Evolutionary conservation across 208 protist species (phyloP).

Genomic region (Acanthamoeba royreba): DNA sequence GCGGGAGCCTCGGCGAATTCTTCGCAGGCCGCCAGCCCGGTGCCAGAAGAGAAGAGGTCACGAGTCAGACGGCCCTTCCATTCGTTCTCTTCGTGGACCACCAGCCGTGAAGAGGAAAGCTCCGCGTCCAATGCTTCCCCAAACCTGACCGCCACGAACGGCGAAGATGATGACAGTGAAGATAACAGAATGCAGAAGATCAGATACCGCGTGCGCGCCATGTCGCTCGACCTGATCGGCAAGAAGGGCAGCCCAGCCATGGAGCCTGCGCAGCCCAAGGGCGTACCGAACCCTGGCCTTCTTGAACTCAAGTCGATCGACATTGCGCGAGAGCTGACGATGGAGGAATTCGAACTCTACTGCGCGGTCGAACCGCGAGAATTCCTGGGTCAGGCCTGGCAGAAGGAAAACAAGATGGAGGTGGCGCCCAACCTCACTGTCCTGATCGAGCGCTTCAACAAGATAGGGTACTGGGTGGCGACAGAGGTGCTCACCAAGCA

Average conservation of each 20-base stretch:
- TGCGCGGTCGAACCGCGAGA: background rate
- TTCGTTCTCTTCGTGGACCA: background rate
- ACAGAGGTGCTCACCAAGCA: background rate
- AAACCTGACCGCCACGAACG: background rate
- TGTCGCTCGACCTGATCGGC: slow-evolving; percentile 13
- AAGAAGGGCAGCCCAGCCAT: background rate
- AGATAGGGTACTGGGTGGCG: background rate
- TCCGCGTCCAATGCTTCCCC: background rate
- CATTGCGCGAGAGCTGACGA: background rate
- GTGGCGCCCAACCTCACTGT: background rate
- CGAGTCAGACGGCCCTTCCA: background rate
- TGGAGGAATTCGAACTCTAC: background rate
- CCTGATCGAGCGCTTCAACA: background rate
- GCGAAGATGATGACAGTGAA: background rate
- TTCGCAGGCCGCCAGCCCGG: background rate
- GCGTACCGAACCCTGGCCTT: background rate
- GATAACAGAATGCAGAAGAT: background rate
- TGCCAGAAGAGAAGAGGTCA: background rate
- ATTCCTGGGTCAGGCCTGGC: background rate
- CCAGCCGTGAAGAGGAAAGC: background rate
- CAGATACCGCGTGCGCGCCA: background rate
- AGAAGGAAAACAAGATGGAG: background rate
- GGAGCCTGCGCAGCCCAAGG: background rate
- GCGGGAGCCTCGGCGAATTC: background rate
- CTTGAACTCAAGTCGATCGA: no score